Evolutionary conservation across 1,284 basidiomycete species (phyloP), one percentile per base, ranked within the genome.

Genomic region (Naganishia sp.): DNA sequence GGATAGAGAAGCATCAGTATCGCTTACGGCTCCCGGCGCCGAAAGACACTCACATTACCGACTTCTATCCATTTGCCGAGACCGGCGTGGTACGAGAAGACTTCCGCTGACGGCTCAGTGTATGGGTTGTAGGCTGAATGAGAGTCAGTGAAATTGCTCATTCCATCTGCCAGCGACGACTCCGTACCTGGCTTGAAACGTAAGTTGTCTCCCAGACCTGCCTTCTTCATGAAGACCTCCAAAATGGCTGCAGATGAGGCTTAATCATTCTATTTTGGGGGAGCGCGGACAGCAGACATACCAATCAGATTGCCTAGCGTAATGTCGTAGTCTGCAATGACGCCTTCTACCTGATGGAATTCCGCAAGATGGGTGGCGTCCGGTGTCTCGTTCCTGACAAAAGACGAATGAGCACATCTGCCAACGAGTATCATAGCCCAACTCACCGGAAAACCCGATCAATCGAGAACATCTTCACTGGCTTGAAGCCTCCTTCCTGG

Each of bases 311-410:
- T 94, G 18, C 94, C 96, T n/a, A 99, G 83, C 2, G 95, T 99
- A 68, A 99, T 83, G 69, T 89, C 87, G 72, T 89, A 87, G 81
- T 99, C 96, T 17, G 96, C 96, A 17, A 99, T 94, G 53, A 99
- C 95, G 67, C 96, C 96, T 81, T 99, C 96, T 15, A 99, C 96
- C 81, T 99, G 96, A 78, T 99, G 95, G 84, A 99, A 99, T 81
- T 99, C 96, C 21, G 96, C 96, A 68, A 99, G 77, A 83, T 99
- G 96, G n/a, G 96, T 99, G 43, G 94, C 94, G 80, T 99, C 96
- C 82, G 94, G 93, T 0, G 96, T 93, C 81, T 99, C 96, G 75
- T 99, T 99, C 76, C 96, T 85, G 60, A 5, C 10, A 51, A 25
- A 42, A 21, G 9, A 61, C 15, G 3, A 56, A 51, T 28, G 31